Conservation (phyloP, 345 rosid species). For the Pseudoturritis turrita region DNA sequence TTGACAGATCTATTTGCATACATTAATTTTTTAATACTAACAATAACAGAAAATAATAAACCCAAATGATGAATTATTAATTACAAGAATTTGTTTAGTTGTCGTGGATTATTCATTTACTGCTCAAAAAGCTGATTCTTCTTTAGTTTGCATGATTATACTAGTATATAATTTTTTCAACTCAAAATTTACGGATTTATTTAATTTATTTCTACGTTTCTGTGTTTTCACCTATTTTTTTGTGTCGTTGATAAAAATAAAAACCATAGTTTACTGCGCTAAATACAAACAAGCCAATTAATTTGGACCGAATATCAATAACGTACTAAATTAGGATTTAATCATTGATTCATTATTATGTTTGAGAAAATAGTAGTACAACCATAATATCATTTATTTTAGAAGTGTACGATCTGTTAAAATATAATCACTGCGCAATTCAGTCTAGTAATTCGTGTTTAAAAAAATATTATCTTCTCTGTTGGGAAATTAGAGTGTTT, state of each 20-base stretch:
- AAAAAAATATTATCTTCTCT: not conserved
- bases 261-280: not conserved
- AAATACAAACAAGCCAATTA: not conserved
- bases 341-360: not conserved
- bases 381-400: not conserved
- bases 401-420: not conserved
- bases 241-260: no score
- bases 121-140: slow-evolving; percentile 26
- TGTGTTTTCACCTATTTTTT: no score
- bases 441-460: not conserved
- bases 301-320: not conserved
- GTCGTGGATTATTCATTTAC: slow-evolving; percentile 14
- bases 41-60: not conserved
- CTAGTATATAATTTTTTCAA: no score
- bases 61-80: not conserved
- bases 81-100: not conserved
- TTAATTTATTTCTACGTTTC: no score
- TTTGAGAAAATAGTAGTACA: not conserved
- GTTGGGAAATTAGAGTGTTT: not conserved
- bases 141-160: slow-evolving; percentile 15
- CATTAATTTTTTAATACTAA: no score
- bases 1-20: no score
- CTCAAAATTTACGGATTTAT: no score
- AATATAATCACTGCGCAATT: not conserved
- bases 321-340: not conserved